Evolutionary conservation across 169 alveolate species (phyloP), one percentile per base, ranked within the genome.

Genomic region (Plasmodium fragile): DNA sequence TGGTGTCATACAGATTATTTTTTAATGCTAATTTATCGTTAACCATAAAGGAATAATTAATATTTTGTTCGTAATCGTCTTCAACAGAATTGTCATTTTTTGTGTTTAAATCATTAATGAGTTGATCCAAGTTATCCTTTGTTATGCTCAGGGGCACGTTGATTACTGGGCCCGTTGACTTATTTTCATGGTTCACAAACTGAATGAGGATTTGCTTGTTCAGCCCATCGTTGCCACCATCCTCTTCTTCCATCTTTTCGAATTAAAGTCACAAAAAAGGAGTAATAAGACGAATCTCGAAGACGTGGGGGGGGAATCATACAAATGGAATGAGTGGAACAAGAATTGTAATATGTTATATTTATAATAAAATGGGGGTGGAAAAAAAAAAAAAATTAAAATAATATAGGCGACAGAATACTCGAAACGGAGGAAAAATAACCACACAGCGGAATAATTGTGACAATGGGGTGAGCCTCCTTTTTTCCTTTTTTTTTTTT

Each of bases 121-220:
- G 82, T 79, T 96, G 94, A 91, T 96, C 97, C 41, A 96, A 83
- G 25, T 94, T 91, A 73, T 96, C 97, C 71, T 95, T 92, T 28
- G 97, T 81, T n/a, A 96, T 92, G 91, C 93, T 92, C 70, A 89
- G 36, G 13, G 94, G 89, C 16, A 89, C 94, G 71, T 89, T 89
- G 52, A 89, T 89, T 11, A 89, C 90, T 78, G 94, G 94, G 3
- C 94, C 94, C 3, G 94, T 89, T 0, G 82, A 59, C 43, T 78
- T 79, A 70, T 89, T 89, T n/a, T 89, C 89, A 49, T 89, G 94
- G n/a, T 89, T 77, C 45, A 89, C 94, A 89, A 89, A 89, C 36
- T 89, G 94, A 36, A 89, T 89, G 70, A 89, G 72, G 22, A 89
- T 89, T 78, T 89, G 90, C 36, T 89, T 89, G 28, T 30, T 53